These are phyloP conservation scores for Fragaria iinumae DNA, from an alignment of 306 rosid genomes.

Conservation along the genomic window DNA sequence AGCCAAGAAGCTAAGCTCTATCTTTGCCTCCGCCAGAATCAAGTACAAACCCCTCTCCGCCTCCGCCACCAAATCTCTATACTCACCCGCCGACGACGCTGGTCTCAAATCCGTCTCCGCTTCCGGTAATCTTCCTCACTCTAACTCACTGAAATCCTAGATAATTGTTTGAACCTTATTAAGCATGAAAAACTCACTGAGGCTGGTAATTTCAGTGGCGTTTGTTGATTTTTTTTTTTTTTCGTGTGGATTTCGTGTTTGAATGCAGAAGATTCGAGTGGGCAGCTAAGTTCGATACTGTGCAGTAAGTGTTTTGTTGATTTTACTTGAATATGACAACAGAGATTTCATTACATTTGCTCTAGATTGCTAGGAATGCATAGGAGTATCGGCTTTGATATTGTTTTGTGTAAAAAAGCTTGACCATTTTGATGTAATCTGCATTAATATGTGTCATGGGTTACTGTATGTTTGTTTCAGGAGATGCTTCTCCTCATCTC, in stretches of 20 bases:
- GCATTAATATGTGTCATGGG: not conserved
- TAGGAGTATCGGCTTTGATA: not conserved
- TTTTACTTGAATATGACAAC: constrained; percentile 16
- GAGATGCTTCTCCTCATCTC: constrained; percentile 24
- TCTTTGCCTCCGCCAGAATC: no score
- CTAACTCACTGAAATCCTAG: no score
- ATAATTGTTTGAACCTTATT: no score
- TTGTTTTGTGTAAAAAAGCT: no score
- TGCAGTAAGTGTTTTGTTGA: constrained; percentile 47
- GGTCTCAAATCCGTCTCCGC: no score
- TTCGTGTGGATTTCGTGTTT: constrained; percentile 12
- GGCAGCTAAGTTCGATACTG: constrained; percentile 42
- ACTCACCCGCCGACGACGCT: no score
- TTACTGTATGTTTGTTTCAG: constrained; percentile 31
- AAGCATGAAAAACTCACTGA: no score
- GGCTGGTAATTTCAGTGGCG: no score
- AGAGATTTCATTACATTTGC: not conserved
- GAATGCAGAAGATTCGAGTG: constrained; percentile 50
- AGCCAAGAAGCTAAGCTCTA: no score
- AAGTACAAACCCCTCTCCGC: no score
- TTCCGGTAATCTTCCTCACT: no score
- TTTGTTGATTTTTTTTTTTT: not conserved
- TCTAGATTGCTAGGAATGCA: not conserved
- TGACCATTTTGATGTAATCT: not conserved
- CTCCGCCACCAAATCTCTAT: no score